These are phyloP conservation scores for Trichoderma sp. DNA, from an alignment of 2,329 filamentous ascomycete genomes.

Conservation along the genomic window DNA sequence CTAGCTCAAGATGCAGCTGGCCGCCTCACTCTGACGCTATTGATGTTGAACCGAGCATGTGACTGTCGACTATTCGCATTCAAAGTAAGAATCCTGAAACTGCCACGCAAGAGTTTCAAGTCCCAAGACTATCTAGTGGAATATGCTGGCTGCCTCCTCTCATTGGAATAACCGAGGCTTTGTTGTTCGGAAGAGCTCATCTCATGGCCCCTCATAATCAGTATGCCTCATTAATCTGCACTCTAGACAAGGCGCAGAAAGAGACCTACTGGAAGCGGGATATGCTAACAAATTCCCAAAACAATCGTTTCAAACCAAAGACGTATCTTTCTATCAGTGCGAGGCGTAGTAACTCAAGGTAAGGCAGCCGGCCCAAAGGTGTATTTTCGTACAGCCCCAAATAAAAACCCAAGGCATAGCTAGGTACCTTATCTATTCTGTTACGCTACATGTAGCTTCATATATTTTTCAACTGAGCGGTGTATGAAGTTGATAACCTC, in stretches of 20 bases:
- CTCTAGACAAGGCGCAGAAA: background rate
- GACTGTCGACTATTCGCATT: background rate
- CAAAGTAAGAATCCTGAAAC: background rate
- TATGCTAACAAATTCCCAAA: background rate
- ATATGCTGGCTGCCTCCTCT: background rate
- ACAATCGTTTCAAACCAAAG: background rate
- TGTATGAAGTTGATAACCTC: background rate
- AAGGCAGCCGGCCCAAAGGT: background rate
- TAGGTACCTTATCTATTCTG: background rate
- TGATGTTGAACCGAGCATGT: background rate
- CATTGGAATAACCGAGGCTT: background rate
- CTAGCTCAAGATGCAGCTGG: constrained; percentile 1
- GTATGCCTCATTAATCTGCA: background rate
- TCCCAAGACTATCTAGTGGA: background rate
- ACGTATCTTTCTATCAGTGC: background rate
- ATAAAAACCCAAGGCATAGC: background rate
- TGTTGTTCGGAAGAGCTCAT: background rate
- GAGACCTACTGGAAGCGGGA: background rate
- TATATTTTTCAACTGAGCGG: background rate
- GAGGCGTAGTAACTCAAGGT: background rate
- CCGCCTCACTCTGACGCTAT: background rate
- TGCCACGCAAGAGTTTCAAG: background rate
- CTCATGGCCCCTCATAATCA: background rate
- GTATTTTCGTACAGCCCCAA: background rate
- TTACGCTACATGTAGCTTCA: background rate